Conservation (phyloP, 345 rosid genomes). For the Acer yangbiense region DNA sequence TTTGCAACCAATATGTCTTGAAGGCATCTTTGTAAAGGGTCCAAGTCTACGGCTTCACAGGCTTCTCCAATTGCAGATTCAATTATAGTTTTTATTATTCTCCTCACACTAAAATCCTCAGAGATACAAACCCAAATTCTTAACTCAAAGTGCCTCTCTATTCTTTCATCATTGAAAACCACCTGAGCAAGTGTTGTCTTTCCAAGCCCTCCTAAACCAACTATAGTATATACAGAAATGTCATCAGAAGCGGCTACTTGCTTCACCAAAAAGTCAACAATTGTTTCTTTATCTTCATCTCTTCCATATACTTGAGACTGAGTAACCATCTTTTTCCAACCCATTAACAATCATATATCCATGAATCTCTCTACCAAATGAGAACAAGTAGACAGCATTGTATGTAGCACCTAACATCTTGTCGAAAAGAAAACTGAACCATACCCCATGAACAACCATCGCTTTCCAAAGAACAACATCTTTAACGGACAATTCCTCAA, state of each 20-base stretch:
- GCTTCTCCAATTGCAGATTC: neutral
- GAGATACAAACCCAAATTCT: conserved; percentile 19
- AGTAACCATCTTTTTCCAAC: too few relatives aligned
- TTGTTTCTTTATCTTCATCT: neutral
- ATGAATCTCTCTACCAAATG: too few relatives aligned
- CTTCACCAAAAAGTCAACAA: neutral
- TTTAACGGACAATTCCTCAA: too few relatives aligned
- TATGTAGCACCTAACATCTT: too few relatives aligned
- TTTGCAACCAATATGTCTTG: neutral
- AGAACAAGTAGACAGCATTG: too few relatives aligned
- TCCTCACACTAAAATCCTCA: conserved; percentile 9
- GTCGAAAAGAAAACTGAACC: too few relatives aligned
- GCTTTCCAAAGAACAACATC: too few relatives aligned
- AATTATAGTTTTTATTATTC: neutral
- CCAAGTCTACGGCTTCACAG: neutral
- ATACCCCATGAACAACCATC: too few relatives aligned
- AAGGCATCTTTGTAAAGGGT: neutral
- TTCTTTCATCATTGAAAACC: conserved; percentile 10
- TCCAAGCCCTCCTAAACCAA: too few relatives aligned
- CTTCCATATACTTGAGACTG: conserved; percentile 15
- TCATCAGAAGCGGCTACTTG: neutral
- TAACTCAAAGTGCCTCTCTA: neutral
- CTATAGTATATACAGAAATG: neutral
- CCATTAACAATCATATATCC: too few relatives aligned
- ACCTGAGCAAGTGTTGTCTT: neutral